Evolutionary conservation across 78 protist species (phyloP).

Genomic region (Tieghemostelium lacteum): DNA sequence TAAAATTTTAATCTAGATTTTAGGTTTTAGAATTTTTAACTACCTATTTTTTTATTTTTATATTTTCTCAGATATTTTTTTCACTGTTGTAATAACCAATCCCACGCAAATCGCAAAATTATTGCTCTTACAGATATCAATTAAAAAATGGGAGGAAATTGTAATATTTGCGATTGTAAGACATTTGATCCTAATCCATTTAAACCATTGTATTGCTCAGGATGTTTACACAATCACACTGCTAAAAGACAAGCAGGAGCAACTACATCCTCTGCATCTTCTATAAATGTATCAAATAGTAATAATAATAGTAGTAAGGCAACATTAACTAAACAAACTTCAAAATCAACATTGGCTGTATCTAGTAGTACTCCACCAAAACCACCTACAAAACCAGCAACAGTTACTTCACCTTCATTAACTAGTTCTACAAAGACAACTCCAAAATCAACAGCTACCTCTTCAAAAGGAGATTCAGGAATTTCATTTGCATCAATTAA

Average conservation of each 20-base stretch:
- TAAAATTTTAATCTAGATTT: too few species aligned
- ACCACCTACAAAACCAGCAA: background rate
- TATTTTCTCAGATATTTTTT: too few species aligned
- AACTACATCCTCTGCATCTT: background rate
- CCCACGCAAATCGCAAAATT: too few species aligned
- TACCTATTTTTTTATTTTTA: too few species aligned
- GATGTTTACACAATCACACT: constrained; percentile 48
- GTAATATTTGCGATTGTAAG: constrained; percentile 18
- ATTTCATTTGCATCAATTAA: background rate
- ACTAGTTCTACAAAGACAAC: background rate
- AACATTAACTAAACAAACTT: too few species aligned
- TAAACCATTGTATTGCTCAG: constrained; percentile 48
- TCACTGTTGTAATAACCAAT: too few species aligned
- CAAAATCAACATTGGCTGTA: background rate
- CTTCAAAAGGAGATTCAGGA: background rate
- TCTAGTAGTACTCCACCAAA: background rate
- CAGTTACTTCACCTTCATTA: background rate
- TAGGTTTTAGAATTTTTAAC: too few species aligned
- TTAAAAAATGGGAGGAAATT: too few species aligned
- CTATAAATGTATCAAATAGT: background rate
- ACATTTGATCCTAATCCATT: constrained; percentile 36
- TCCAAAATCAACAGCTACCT: background rate
- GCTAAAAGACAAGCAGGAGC: background rate
- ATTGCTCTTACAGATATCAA: too few species aligned
- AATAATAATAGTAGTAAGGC: background rate